Evolutionary conservation across 1,284 basidiomycete species (phyloP), one percentile per base, ranked within the genome.

Genomic region (Moesziomyces globuligerus): DNA sequence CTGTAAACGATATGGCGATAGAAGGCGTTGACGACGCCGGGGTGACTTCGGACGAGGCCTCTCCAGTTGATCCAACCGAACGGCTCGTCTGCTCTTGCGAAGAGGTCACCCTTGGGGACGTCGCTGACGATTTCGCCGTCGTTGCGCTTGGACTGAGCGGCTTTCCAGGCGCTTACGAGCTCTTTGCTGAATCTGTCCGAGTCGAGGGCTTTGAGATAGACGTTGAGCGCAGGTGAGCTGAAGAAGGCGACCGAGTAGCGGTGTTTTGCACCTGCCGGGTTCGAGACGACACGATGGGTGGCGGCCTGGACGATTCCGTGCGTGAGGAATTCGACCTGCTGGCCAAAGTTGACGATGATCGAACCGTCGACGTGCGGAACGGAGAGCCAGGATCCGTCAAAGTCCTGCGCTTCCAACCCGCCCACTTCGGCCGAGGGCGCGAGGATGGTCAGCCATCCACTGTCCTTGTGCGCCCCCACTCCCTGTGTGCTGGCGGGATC

Each of bases 271-370:
- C 48, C 55, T 3, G 15, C 17, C 0, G 65, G 61, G 10, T 66
- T 45, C 7, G 61, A 61, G 4, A 69, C 38, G 8, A 79, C 78
- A 5, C 78, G 65, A 24, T 78, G 78, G 3, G 76, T 74, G 7
- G 78, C 78, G 17, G 76, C 70, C 28, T 70, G 68, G 11, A 79
- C 60, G 37, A 72, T 64, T 24, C 76, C 72, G 29, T 57, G 54
- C 26, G 67, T 69, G 4, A 78, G 48, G 21, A 55, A 51, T 39
- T 79, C 78, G 20, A 79, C 57, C 37, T 79, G 78, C 45, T 79
- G 78, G n/a, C 78, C 78, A 39, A 76, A 74, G 41, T 79, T 79
- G 65, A 78, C 74, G 37, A 79, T 61, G 28, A 74, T 67, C 20
- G 46, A 39, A 25, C 50, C 40, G 15, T 56, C 38, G 6, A 67